Conservation (phyloP, 257 asterid species). For the Craterostigma plantagineum region DNA sequence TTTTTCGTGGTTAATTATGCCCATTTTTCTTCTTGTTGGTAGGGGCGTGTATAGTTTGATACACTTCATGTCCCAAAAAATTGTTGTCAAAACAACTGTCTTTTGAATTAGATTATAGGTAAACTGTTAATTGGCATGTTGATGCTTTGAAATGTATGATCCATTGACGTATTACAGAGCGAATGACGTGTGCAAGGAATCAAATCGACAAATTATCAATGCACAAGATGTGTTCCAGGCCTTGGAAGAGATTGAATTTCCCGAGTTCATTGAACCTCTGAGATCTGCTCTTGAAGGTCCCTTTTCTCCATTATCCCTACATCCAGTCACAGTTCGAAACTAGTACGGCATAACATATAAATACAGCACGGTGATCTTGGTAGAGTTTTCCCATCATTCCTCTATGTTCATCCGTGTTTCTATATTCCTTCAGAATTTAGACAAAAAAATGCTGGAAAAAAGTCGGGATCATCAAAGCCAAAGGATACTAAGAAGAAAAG, state of each 20-base stretch:
- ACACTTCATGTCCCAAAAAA: too few relatives aligned
- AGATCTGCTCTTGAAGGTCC: conserved; percentile 75
- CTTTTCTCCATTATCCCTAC: neutral
- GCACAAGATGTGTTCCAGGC: conserved; percentile 94
- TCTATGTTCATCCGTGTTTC: neutral
- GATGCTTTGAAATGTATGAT: neutral
- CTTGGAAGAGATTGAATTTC: conserved; percentile 75
- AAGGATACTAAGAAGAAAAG: conserved; percentile 23
- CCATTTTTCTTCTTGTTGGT: too few relatives aligned
- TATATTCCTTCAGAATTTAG: conserved; percentile 31
- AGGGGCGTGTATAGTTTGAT: too few relatives aligned
- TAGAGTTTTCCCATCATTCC: neutral
- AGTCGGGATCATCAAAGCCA: conserved; percentile 26
- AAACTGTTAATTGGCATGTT: too few relatives aligned
- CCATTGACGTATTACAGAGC: conserved; percentile 28
- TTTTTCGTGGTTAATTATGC: too few relatives aligned
- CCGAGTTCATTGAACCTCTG: conserved; percentile 66
- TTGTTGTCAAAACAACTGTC: too few relatives aligned
- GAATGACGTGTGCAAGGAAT: conserved; percentile 73
- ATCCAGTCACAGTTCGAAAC: too few relatives aligned
- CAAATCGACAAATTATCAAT: conserved; percentile 63
- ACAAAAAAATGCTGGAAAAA: conserved; percentile 44
- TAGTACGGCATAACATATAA: too few relatives aligned
- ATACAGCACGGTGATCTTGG: too few relatives aligned
- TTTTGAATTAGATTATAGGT: too few relatives aligned